phyloP scores from a whole-genome alignment of 2,329 filamentous ascomycete species.

The Plenodomus biglobosus region DNA sequence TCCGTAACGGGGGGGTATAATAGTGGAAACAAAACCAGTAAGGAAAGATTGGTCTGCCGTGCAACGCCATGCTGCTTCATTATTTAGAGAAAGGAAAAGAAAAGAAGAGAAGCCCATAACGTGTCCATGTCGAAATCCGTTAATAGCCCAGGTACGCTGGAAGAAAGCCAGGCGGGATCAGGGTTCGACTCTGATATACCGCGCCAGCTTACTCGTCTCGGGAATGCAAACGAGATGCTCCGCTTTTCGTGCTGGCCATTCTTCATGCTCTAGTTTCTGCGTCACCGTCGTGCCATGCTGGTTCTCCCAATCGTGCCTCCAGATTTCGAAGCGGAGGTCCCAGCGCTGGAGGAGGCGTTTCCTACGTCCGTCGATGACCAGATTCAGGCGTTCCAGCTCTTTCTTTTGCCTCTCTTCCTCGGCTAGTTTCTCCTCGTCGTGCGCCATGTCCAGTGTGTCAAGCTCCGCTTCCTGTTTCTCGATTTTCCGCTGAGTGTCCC shows the following conservation, averaged over 20 bases:
- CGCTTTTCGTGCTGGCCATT: slow-evolving; percentile 31
- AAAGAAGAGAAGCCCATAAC: too few relatives aligned
- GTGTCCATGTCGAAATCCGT: too few relatives aligned
- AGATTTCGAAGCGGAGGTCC: slow-evolving; percentile 46
- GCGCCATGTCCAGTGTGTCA: slow-evolving; percentile 36
- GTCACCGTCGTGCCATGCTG: slow-evolving; percentile 26
- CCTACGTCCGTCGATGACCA: slow-evolving; percentile 36
- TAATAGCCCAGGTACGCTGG: too few relatives aligned
- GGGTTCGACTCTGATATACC: slow-evolving; percentile 15
- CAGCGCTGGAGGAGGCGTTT: slow-evolving; percentile 40
- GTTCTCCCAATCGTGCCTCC: slow-evolving; percentile 40
- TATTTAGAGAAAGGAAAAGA: too few relatives aligned
- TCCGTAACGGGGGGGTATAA: too few relatives aligned
- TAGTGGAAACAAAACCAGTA: too few relatives aligned
- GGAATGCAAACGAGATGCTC: slow-evolving; percentile 17
- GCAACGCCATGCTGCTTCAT: too few relatives aligned
- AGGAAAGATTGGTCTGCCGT: too few relatives aligned
- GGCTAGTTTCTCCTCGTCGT: slow-evolving; percentile 38
- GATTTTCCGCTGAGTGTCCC: slow-evolving; percentile 40
- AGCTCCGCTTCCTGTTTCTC: slow-evolving; percentile 47
- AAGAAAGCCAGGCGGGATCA: background rate
- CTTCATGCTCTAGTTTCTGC: slow-evolving; percentile 29
- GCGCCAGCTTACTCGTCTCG: slow-evolving; percentile 25
- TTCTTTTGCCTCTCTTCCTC: slow-evolving; percentile 37
- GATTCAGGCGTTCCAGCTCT: slow-evolving; percentile 41